Evolutionary conservation across 371 early-diverging fungal species (phyloP), one percentile per base, ranked within the genome.

Genomic region (Antonospora locustae): DNA sequence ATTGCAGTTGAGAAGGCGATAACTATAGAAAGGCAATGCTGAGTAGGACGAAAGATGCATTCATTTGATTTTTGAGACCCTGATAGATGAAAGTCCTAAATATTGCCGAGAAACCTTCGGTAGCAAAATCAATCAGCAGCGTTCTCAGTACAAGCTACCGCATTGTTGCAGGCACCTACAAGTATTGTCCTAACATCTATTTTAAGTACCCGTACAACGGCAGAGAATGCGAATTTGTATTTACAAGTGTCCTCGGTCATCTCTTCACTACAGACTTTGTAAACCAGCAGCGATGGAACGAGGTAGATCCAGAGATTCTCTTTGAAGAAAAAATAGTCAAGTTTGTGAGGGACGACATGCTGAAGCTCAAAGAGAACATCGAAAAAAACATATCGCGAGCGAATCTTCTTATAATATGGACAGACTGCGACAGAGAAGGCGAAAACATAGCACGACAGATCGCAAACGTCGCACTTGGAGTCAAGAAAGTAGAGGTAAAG

Each of bases 341-440:
- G 19, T 39, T 24, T 24, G 37, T 62, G 5, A 14, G 22, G 12
- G 50, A 50, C 7, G 63, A 67, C 0, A 39, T 52, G 27, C 14
- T 40, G 3, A 19, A 78, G 69, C 63, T 79, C 14, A 65, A 73
- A 32, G 51, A 75, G 50, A 66, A 68, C 0, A 67, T 89, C 0
- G 81, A 76, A 12, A 61, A 69, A 12, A 87, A 87, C 65, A 58
- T 91, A 1, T 40, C 67, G 25, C 52, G 61, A 3, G 78, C 85
- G 0, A 73, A 83, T 14, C 68, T 80, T 32, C 67, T 97, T 23
- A 81, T 91, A 46, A 90, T 96, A 25, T 98, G 97, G 97, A 96
- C 96, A 0, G 99, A 98, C 79, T 92, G 94, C 67, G 99, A 98
- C 77, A 79, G 90, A 34, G 97, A 96, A 73, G 99, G 99, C 14